These are phyloP conservation scores for Astrothelium macrocarpum DNA, from an alignment of 495 filamentous ascomycete genomes.

Conservation along the genomic window DNA sequence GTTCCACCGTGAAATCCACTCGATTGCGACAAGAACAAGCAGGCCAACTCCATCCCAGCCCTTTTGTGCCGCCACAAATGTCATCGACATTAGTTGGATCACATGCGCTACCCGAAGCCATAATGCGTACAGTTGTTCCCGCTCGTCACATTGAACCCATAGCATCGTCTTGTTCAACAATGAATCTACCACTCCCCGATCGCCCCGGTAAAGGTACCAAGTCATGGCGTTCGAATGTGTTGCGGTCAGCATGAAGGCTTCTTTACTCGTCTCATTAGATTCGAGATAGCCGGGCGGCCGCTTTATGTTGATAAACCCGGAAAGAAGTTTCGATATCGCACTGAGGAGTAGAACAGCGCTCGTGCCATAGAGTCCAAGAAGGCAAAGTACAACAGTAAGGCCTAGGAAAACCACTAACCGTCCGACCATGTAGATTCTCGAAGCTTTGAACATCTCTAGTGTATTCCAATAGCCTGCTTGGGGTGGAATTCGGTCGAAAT, in stretches of 20 bases:
- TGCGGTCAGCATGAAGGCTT: background rate
- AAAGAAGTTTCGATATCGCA: background rate
- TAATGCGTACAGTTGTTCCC: too few relatives aligned
- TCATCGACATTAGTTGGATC: constrained; percentile 19
- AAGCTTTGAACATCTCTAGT: too few relatives aligned
- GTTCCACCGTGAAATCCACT: background rate
- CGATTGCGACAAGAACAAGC: constrained; percentile 8
- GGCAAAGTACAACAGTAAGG: too few relatives aligned
- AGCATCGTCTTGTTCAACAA: constrained; percentile 22
- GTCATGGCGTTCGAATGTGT: background rate
- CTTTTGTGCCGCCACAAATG: constrained; percentile 22
- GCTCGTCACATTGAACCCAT: too few relatives aligned
- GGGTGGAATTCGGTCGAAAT: background rate
- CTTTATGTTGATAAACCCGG: background rate
- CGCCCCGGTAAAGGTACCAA: constrained; percentile 20
- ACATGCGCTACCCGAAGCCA: constrained; percentile 14
- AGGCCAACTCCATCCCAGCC: constrained; percentile 18
- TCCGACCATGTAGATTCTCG: too few relatives aligned
- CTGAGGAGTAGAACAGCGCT: background rate
- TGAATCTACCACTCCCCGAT: constrained; percentile 19
- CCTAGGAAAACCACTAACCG: too few relatives aligned
- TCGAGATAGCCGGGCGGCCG: background rate
- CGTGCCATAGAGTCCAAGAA: background rate
- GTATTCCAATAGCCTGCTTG: too few relatives aligned
- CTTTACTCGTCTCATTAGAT: background rate